Evolutionary conservation across 1,139 yeast species (phyloP), one percentile per base, ranked within the genome.

Genomic region (Candida freyschussii): DNA sequence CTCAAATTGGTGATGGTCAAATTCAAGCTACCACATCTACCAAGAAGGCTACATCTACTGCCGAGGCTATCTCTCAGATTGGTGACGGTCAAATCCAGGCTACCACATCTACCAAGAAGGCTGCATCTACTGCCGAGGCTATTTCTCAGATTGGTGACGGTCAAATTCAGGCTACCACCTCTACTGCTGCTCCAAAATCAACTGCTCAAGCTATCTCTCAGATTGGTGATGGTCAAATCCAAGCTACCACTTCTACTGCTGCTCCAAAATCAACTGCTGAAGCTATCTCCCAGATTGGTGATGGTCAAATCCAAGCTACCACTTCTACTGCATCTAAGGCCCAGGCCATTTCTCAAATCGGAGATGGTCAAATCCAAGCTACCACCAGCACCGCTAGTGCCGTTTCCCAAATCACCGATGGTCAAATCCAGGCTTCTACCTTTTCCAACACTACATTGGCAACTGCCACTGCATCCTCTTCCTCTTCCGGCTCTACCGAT

Each of bases 201-300:
- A 40, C 49, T 26, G 67, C 64, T 27, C 59, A 62, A 18, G 69
- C 65, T 25, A 65, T 67, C 30, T 56, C 71, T 26, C 81, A 75
- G 58, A 74, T 75, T 38, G 63, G 67, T 40, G 81, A 75, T 45
- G 82, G 82, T 49, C 82, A 76, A 62, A 63, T 75, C 45, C 82
- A 75, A 39, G 65, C 66, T 30, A 43, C 60, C 18, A 56, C 63
- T 17, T 40, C 53, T 53, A 68, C 69, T 55, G 54, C 61, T 13
- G 16, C 26, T 14, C 26, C 38, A 56, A 43, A 63, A 47, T 55
- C 63, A 26, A 39, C 47, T 26, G 67, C 65, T 29, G 58, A 62
- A 17, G 69, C 66, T 24, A 64, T 68, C 26, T 56, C 70, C 27
- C 81, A 75, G 59, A 74, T 75, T 37, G 63, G 67, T 41, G 81